Evolutionary conservation across 164 flowering plant genomes (phyloP).

Genomic region (Dillenia suffruticosa): DNA sequence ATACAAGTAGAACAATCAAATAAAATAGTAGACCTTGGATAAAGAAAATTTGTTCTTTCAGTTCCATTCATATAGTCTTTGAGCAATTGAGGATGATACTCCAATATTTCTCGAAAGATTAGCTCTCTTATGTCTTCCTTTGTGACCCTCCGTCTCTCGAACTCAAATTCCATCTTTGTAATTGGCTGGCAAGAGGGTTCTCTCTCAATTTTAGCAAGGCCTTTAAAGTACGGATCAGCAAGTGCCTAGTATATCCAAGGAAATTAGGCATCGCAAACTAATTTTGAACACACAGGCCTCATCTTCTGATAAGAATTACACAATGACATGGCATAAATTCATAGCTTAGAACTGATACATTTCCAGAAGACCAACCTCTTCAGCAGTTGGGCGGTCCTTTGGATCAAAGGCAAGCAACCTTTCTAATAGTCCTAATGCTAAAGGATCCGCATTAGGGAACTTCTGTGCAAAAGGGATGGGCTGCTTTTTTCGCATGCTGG

Average conservation of each 20-base stretch:
- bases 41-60: constrained; percentile 78
- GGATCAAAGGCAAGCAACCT: constrained; percentile 92
- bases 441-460: constrained; percentile 92
- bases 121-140: constrained; percentile 86
- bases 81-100: constrained; percentile 87
- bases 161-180: constrained; percentile 86
- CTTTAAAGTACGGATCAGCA: constrained; percentile 89
- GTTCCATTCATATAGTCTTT: constrained; percentile 78
- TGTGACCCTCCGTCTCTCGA: constrained; percentile 82
- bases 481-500: constrained; percentile 87
- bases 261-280: background rate
- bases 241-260: constrained; percentile 50
- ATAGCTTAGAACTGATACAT: background rate
- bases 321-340: background rate
- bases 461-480: constrained; percentile 69
- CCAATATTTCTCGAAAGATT: constrained; percentile 81
- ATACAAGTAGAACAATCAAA: background rate
- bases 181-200: constrained; percentile 94
- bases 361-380: constrained; percentile 49
- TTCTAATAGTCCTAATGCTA: constrained; percentile 65
- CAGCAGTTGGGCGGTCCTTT: constrained; percentile 91
- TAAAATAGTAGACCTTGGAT: constrained; percentile 60
- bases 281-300: background rate
- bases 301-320: background rate
- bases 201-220: constrained; percentile 74